Evolutionary conservation across 1,139 yeast genomes (phyloP), one percentile per base, ranked within the genome.

Genomic region (Hyphopichia fennica): DNA sequence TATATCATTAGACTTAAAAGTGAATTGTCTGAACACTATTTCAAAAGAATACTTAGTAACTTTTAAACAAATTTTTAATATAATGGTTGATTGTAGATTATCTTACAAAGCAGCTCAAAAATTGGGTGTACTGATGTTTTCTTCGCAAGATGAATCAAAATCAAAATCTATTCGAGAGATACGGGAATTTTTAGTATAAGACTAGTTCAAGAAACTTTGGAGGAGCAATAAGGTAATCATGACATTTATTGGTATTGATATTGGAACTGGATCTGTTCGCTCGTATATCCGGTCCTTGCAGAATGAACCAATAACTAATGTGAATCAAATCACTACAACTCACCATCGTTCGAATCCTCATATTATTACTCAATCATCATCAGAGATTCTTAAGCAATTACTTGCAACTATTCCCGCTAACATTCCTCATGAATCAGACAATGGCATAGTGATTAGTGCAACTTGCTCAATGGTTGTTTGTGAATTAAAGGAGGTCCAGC

Each of bases 391-490:
- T 38, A 32, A 42, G 18, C 50, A 50, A 10, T 46, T 57, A 28
- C 17, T 49, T 11, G 41, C 34, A 6, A 28, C 34, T 8, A 27
- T 38, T 16, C 32, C 32, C 7, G 15, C 31, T 3, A 13, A 28
- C 9, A 11, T 25, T 4, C n/a, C 7, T 7, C 7, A 10, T n/a
- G 17, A 28, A 3, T n/a, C 4, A 28, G 14, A 6, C 4, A 28
- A 28, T 28, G 31, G 17, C 3, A 28, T 28, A 4, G 31, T 61
- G 5, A 53, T 75, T 13, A 67, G 79, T 1, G 82, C 83, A 2
- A 79, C 84, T 0, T 79, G 84, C 46, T 79, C 83, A 0, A 62
- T 78, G 67, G 83, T 75, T 3, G 75, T 77, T 2, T 52, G 63
- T 45, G 52, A 50, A 39, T 52, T 40, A 9, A 34, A 39, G 1